Evolutionary conservation across 1,284 basidiomycete genomes (phyloP), one percentile per base, ranked within the genome.

Genomic region (Rhodotorula sp.): DNA sequence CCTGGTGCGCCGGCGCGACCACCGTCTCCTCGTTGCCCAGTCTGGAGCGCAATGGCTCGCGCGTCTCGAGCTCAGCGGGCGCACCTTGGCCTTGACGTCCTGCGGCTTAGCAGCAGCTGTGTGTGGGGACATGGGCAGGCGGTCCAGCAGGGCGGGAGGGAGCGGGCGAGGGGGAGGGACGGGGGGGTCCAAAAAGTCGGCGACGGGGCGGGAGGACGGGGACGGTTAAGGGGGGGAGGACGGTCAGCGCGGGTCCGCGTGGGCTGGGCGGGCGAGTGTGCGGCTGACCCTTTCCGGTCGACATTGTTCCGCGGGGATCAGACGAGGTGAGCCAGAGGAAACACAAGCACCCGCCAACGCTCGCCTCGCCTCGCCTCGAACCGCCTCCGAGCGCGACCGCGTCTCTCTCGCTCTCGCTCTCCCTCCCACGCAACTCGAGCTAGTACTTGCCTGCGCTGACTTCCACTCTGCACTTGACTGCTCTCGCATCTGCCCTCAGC

Each of bases 21-120:
- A 25, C 52, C 10, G 1, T 23, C 41, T 14, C 25, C 45, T 5
- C 13, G 25, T 27, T 19, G 19, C 14, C 21, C 10, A 34, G 34
- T 34, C 34, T 34, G 34, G 34, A 34, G 34, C 34, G 34, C 34
- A 34, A 34, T 34, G 34, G 34, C 34, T 34, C 34, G 34, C 34
- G 34, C 34, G 48, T 21, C 27, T 21, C 27, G 46, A 49, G 48
- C 19, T 17, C 42, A 19, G n/a, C 25, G 44, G 53, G 54, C 71
- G 44, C 46, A 74, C 73, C 76, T 77, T 77, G 54, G 76, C 76
- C 76, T 77, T 74, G 41, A 25, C 76, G 65, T 77, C 76, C 64
- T 77, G 75, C 62, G 75, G 74, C 70, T 75, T 77, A 27, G 74
- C 69, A 57, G 59, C 71, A 61, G 67, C 71, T 75, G 68, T 50